Evolutionary conservation across 768 basidiomycete species (phyloP), one percentile per base, ranked within the genome.

Genomic region (Pleurotus giganteus): DNA sequence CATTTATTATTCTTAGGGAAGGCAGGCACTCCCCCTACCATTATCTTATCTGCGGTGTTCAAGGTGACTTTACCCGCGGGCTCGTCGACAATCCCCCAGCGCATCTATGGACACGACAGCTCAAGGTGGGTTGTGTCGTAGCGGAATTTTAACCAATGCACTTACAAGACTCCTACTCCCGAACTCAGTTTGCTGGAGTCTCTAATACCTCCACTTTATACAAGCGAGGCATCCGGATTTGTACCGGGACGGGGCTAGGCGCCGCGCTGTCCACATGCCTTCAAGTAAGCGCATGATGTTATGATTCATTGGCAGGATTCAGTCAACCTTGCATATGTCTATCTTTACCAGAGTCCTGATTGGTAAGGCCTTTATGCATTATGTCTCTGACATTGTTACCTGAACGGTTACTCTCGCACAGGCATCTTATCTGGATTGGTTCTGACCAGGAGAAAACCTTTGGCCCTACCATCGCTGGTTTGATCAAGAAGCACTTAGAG

Each of bases 401-500:
- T 37, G 31, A 7, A 12, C 26, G 34, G 15, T 37, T 17, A 36
- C 32, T 19, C 19, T 24, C 19, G 34, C 34, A 36, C 59, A 89
- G 87, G 88, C 89, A 83, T 66, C 75, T 90, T 37, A 89, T 91
- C 59, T 91, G 89, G 89, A 89, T 89, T 63, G 83, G 89, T 37
- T 90, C 89, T 42, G 86, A 90, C 65, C 89, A 91, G 66, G 89
- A 88, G 65, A 89, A 88, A 71, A 91, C 90, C 2, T 91, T 92
- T 61, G 90, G 90, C 2, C 84, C 87, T 21, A 91, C 88, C 19
- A 89, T 92, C 54, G 78, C 83, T 54, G 81, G 80, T 26, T 77
- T 92, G 36, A 89, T 92, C 58, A 80, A 80, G 58, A 74, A 77
- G 54, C 81, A 88, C 62, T 64, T 92, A 7, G 82, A 78, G 13